Evolutionary conservation across 352 stramenopile species (phyloP).

Genomic region (Pythium oligandrum): DNA sequence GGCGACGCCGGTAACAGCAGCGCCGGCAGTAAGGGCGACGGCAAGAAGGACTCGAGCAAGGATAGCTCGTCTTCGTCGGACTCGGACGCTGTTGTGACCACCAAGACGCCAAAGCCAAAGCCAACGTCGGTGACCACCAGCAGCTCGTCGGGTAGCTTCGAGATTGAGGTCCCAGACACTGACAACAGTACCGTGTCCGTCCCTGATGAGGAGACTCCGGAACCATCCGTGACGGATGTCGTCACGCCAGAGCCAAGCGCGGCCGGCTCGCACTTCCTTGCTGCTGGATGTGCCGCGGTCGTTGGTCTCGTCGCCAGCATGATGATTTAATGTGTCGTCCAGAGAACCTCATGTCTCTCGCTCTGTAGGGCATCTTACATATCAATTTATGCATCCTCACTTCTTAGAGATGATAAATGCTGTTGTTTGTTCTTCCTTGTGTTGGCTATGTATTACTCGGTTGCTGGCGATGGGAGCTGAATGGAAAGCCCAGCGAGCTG

Average conservation of each 20-base stretch:
- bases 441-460: too few species aligned
- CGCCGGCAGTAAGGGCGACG: conserved; percentile 5
- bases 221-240: neutral
- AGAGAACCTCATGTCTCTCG: too few species aligned
- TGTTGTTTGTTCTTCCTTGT: too few species aligned
- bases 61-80: conserved; percentile 3
- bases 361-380: too few species aligned
- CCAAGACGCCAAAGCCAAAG: conserved; percentile 2
- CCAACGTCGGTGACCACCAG: neutral
- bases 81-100: conserved; percentile 12
- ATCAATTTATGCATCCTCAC: too few species aligned
- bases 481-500: conserved; percentile 9
- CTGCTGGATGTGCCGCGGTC: too few species aligned
- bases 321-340: too few species aligned
- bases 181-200: conserved; percentile 9
- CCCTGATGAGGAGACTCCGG: conserved; percentile 4
- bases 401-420: too few species aligned
- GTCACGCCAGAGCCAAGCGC: too few species aligned
- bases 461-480: too few species aligned
- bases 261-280: too few species aligned
- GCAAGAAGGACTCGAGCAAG: conserved; percentile 1
- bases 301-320: too few species aligned
- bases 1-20: conserved; percentile 5
- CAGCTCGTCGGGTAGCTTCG: conserved; percentile 2
- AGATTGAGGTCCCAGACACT: conserved; percentile 9